These are phyloP conservation scores for Rubia balearica DNA, from an alignment of 305 asterid species.

Conservation along the genomic window DNA sequence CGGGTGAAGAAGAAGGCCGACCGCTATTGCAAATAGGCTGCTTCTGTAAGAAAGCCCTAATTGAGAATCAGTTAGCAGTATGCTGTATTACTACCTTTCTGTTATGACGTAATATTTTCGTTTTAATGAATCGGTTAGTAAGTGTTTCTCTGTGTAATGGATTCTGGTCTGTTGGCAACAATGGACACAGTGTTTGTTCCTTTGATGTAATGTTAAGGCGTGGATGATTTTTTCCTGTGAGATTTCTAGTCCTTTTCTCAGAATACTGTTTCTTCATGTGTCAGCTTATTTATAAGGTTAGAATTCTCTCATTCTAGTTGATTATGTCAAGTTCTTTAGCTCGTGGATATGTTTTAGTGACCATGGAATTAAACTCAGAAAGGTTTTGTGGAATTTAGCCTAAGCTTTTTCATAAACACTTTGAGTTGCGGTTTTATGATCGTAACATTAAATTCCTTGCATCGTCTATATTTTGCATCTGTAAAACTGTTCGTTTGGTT, in stretches of 20 bases:
- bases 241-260: neutral
- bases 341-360: neutral
- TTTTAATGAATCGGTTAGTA: neutral
- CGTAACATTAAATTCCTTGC: too few relatives aligned
- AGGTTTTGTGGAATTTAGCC: neutral
- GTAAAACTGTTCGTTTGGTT: too few relatives aligned
- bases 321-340: neutral
- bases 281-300: too few relatives aligned
- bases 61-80: neutral
- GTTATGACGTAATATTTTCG: neutral
- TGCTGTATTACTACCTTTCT: neutral
- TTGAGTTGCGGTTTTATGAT: too few relatives aligned
- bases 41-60: slow-evolving; percentile 7
- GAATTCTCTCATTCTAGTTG: neutral
- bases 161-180: neutral
- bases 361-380: neutral
- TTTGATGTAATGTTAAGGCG: too few relatives aligned
- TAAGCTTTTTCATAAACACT: neutral
- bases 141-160: neutral
- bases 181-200: neutral
- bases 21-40: slow-evolving; percentile 60
- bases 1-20: slow-evolving; percentile 88
- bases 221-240: neutral
- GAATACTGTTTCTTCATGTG: neutral
- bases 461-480: too few relatives aligned